Conservation (phyloP, 2,329 filamentous ascomycete species). For the Curvularia sp. region DNA sequence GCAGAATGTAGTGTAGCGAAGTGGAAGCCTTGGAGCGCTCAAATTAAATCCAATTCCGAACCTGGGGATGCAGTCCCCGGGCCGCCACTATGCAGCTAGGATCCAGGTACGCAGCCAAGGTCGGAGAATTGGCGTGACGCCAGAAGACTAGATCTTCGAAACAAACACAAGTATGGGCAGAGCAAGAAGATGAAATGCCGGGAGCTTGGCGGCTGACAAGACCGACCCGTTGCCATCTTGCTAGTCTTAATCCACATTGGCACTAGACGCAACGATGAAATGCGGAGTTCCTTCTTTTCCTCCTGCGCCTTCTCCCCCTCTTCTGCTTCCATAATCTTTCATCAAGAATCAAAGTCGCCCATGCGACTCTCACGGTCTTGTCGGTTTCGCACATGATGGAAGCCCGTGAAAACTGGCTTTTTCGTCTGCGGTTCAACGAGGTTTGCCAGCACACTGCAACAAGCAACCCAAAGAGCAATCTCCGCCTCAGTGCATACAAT, state of each 20-base stretch:
- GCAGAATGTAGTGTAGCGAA: not conserved
- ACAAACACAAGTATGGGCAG: not conserved
- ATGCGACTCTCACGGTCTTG: not conserved
- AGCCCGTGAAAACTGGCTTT: not conserved
- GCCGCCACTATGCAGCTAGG: not conserved
- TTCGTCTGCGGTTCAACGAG: not conserved
- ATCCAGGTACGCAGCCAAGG: not conserved
- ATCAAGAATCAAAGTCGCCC: too few species aligned
- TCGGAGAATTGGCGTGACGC: not conserved
- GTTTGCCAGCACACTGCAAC: not conserved
- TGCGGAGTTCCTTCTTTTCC: not conserved
- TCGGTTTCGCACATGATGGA: not conserved
- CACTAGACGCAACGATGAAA: not conserved
- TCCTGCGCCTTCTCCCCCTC: not conserved
- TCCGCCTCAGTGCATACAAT: conserved; percentile 18
- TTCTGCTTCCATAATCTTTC: not conserved
- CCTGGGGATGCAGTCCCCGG: conserved; percentile 13
- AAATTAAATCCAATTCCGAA: conserved; percentile 15
- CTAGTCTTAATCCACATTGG: not conserved
- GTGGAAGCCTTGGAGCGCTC: conserved; percentile 10
- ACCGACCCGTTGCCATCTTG: not conserved
- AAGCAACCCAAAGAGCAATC: not conserved
- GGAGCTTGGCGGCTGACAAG: conserved; percentile 2
- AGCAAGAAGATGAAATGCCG: conserved; percentile 38
- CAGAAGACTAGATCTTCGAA: not conserved